phyloP scores from a whole-genome alignment of 164 flowering plant species.

The Euptelea pleiosperma region DNA sequence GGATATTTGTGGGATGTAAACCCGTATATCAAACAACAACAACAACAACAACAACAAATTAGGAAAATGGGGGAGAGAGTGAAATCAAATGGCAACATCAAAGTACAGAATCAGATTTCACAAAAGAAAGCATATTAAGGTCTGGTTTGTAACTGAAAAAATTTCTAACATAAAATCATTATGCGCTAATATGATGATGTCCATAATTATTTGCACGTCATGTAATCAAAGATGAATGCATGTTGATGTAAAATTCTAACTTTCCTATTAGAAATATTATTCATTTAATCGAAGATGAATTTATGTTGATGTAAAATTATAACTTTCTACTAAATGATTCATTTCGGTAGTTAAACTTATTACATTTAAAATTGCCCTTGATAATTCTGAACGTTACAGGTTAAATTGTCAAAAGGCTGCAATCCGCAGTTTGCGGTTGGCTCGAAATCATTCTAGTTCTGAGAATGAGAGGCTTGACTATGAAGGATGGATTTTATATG shows the following conservation, averaged over 20 bases:
- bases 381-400: constrained; percentile 33
- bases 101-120: too few relatives aligned
- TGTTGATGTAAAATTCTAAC: background rate
- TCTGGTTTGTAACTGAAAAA: too few relatives aligned
- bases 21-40: too few relatives aligned
- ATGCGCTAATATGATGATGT: too few relatives aligned
- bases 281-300: background rate
- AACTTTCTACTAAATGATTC: background rate
- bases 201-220: too few relatives aligned
- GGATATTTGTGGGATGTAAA: too few relatives aligned
- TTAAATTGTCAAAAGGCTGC: constrained; percentile 89
- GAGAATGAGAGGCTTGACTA: constrained; percentile 65
- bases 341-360: background rate
- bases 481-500: constrained; percentile 80
- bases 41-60: too few relatives aligned
- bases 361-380: constrained; percentile 1
- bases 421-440: constrained; percentile 72
- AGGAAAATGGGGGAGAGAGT: too few relatives aligned
- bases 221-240: background rate
- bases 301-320: background rate
- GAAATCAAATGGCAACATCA: too few relatives aligned
- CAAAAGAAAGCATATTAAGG: too few relatives aligned
- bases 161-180: too few relatives aligned
- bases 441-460: constrained; percentile 56
- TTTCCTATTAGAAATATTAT: too few relatives aligned